Evolutionary conservation across 2,329 filamentous ascomycete species (phyloP).

Genomic region (Arthrinium puccinioides): DNA sequence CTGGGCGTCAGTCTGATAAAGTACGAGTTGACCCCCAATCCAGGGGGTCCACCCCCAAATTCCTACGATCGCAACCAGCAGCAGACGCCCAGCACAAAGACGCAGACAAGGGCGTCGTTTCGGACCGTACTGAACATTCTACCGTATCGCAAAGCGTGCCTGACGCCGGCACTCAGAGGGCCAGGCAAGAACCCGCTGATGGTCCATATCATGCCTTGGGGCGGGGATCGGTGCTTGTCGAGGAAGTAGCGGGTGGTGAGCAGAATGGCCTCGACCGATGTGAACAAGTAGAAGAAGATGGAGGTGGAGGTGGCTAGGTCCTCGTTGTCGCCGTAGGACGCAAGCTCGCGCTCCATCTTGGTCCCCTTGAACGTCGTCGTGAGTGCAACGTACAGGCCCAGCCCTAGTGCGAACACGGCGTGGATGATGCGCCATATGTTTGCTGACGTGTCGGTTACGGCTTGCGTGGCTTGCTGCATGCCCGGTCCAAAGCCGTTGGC

Average conservation of each 20-base stretch:
- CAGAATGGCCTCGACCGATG: conserved; percentile 66
- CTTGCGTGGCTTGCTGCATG: conserved; percentile 16
- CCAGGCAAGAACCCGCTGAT: conserved; percentile 59
- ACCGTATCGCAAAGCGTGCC: conserved; percentile 55
- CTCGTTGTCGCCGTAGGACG: conserved; percentile 4
- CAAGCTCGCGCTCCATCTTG: conserved; percentile 47
- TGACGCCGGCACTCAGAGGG: conserved; percentile 54
- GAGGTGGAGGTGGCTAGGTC: conserved; percentile 1
- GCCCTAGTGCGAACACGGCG: conserved; percentile 60
- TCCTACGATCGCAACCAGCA: conserved; percentile 33
- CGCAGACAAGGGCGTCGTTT: conserved; percentile 60
- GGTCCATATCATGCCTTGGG: conserved; percentile 56
- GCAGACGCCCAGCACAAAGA: conserved; percentile 64
- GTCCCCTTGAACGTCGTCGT: conserved; percentile 63
- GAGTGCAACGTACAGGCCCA: conserved; percentile 65
- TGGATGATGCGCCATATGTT: conserved; percentile 68
- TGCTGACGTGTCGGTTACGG: conserved; percentile 27
- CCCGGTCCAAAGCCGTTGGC: conserved; percentile 25
- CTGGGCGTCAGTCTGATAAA: too few relatives aligned
- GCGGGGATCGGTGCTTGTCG: conserved; percentile 52
- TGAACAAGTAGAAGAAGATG: conserved; percentile 71
- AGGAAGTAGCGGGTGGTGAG: conserved; percentile 65
- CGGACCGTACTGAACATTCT: conserved; percentile 67
- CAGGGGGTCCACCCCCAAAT: too few relatives aligned
- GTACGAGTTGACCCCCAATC: too few relatives aligned